Percentiles rank a stretch among this genome's conserved stretches.
Conservation (phyloP, 331 rosid genomes). For the Telfairia occidentalis region DNA sequence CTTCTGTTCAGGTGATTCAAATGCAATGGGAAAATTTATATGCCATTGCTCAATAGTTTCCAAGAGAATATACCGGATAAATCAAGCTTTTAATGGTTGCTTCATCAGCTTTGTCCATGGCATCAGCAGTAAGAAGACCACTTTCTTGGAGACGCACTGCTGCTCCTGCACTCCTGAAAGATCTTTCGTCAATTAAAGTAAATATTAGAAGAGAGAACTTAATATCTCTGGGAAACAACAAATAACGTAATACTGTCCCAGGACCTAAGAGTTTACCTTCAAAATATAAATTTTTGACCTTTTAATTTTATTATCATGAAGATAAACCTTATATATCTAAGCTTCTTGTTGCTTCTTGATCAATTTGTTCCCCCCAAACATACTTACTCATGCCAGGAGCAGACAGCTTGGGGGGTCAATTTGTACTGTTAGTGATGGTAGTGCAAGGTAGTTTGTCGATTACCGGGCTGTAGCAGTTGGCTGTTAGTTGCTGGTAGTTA, state of each 20-base stretch:
- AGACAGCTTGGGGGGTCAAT: neutral
- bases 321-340: neutral
- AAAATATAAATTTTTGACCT: neutral
- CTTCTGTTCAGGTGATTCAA: neutral
- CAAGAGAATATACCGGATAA: constrained; percentile 51
- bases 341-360: neutral
- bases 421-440: neutral
- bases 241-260: neutral
- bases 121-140: constrained; percentile 53
- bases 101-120: constrained; percentile 67
- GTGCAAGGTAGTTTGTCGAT: neutral
- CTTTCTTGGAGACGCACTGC: constrained; percentile 69
- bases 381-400: neutral
- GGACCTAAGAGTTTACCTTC: neutral
- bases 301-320: neutral
- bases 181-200: constrained; percentile 4
- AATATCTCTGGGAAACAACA: neutral
- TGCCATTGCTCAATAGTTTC: neutral
- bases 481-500: neutral
- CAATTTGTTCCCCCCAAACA: neutral
- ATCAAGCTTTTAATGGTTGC: constrained; percentile 57
- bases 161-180: constrained; percentile 46
- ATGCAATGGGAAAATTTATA: neutral
- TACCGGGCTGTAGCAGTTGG: neutral
- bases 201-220: neutral